Evolutionary conservation across 1,139 yeast species (phyloP), one percentile per base, ranked within the genome.

Genomic region (Geotrichum phurueaensis): DNA sequence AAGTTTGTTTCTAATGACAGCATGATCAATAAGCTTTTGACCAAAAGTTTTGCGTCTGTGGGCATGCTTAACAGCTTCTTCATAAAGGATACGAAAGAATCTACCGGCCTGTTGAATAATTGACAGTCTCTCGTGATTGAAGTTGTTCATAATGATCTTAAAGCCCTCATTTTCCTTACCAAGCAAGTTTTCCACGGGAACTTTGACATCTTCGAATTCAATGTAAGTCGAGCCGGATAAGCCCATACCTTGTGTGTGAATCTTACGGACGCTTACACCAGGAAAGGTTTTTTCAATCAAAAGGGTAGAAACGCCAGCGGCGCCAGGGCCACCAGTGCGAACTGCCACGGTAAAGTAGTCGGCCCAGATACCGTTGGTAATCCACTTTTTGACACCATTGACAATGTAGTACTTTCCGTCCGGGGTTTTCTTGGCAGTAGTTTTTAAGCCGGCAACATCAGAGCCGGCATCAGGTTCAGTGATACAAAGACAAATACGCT

Each of bases 391-490:
- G 65, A 69, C 72, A 56, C 80, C 80, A 60, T 76, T 77, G 64
- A 77, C 80, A 62, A 77, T 74, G 67, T 70, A 77, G 67, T 70
- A 70, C 71, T 75, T 74, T 55, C 79, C 79, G 61, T 77, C 78
- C 20, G 71, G 71, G 45, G 76, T 69, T 69, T 67, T 66, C 55
- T 67, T 71, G 56, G 80, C 80, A 12, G 74, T 67, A 52, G 79
- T 74, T 43, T 73, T 71, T 60, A 77, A 65, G 64, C 76, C 75
- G 54, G 80, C 80, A 10, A 77, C 80, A 64, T 77, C 80, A 29
- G 79, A 75, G 12, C 80, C 80, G n/a, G 79, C 80, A 54, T 73
- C 73, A 13, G 79, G 79, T 65, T 76, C 79, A 39, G 79, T 76
- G 66, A 76, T 76, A 59, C 76, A 72, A 59, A 76, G 66, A 63